Evolutionary conservation across 805 yeast genomes (phyloP).

Genomic region (Debaryomyces prosopidis): DNA sequence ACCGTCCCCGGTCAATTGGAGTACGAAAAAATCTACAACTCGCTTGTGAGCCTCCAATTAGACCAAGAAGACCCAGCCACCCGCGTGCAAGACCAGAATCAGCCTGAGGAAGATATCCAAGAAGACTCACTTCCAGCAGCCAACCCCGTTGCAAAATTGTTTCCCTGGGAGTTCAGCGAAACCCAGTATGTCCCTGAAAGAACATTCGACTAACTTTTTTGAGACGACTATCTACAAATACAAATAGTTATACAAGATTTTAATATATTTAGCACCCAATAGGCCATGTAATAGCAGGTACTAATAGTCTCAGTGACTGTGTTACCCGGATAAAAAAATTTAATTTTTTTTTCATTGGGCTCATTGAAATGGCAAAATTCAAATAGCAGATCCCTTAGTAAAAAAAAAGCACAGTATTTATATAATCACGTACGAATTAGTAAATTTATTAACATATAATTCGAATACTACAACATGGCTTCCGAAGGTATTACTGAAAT

Average conservation of each 20-base stretch:
- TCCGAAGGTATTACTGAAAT: conserved; percentile 76
- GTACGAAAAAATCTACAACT: too few species aligned
- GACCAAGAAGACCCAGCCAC: too few species aligned
- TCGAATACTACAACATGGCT: conserved; percentile 34
- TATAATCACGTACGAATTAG: neutral
- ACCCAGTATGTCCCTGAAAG: conserved; percentile 20
- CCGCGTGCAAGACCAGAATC: too few species aligned
- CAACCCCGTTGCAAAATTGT: conserved; percentile 19
- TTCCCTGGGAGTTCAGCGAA: conserved; percentile 38
- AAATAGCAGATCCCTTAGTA: neutral
- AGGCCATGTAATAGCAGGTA: too few species aligned
- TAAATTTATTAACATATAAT: conserved; percentile 1
- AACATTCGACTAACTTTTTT: conserved; percentile 17
- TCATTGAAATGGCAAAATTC: neutral
- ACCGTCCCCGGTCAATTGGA: too few species aligned
- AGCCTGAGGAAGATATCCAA: too few species aligned
- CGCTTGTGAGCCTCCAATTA: too few species aligned
- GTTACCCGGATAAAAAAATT: conserved; percentile 15
- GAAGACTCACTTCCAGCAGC: neutral
- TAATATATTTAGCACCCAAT: too few species aligned
- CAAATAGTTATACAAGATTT: too few species aligned
- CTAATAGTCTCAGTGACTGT: neutral
- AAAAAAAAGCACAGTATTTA: conserved; percentile 1
- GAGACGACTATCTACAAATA: too few species aligned
- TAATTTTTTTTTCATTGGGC: conserved; percentile 6